Percentiles rank a stretch among this genome's conserved stretches.
phyloP scores from a whole-genome alignment of 2,329 filamentous ascomycete genomes.

The Elsinoe ampelina region DNA sequence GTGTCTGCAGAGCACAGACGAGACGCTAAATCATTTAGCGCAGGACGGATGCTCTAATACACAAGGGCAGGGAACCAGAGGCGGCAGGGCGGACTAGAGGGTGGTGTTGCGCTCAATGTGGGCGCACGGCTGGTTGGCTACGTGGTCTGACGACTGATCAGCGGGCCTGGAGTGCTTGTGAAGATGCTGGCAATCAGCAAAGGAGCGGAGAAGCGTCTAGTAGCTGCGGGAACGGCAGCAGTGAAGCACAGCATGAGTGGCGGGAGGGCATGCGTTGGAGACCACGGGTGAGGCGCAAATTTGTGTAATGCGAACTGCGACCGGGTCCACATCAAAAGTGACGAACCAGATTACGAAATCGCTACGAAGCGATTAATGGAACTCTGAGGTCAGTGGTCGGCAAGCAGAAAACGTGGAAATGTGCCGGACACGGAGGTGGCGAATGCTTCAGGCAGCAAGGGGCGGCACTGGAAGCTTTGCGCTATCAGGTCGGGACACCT shows the following conservation, averaged over 20 bases:
- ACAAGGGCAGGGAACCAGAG: neutral
- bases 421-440: conserved; percentile 8
- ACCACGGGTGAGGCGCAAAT: neutral
- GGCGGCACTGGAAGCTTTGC: neutral
- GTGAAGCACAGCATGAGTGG: neutral
- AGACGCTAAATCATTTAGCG: neutral
- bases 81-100: neutral
- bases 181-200: neutral
- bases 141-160: neutral
- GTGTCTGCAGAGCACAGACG: conserved; percentile 7
- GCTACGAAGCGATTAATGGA: neutral
- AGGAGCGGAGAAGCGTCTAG: neutral
- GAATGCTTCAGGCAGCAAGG: neutral
- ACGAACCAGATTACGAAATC: conserved; percentile 1
- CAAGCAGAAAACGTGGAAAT: neutral
- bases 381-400: neutral
- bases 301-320: neutral
- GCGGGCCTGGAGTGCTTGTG: neutral
- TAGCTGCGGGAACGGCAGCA: neutral
- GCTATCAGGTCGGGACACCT: neutral
- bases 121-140: neutral
- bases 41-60: neutral
- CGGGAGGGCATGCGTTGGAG: neutral
- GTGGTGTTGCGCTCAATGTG: neutral
- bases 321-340: neutral